These are phyloP conservation scores for Amauroascus niger DNA, from an alignment of 2,329 filamentous ascomycete species.

Conservation along the genomic window DNA sequence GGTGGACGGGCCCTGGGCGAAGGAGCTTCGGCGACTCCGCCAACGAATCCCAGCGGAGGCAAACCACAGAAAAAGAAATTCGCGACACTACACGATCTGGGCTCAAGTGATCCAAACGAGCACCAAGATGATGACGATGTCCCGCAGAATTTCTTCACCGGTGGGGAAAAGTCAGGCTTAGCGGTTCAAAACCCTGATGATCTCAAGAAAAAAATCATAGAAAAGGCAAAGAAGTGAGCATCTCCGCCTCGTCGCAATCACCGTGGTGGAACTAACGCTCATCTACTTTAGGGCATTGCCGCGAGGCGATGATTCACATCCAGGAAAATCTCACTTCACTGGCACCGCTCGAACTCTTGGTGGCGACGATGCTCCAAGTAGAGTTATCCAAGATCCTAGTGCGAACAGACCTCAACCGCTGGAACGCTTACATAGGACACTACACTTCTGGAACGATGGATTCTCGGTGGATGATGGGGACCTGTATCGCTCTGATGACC, in stretches of 20 bases:
- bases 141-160: constrained; percentile 51
- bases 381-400: constrained; percentile 45
- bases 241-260: background rate
- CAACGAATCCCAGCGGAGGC: constrained; percentile 25
- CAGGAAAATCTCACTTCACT: constrained; percentile 42
- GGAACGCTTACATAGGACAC: constrained; percentile 47
- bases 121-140: constrained; percentile 45
- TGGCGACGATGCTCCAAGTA: constrained; percentile 53
- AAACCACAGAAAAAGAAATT: constrained; percentile 37
- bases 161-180: constrained; percentile 58
- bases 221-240: constrained; percentile 33
- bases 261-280: constrained; percentile 12
- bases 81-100: constrained; percentile 40
- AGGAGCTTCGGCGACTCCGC: constrained; percentile 24
- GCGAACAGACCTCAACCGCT: constrained; percentile 34
- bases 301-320: constrained; percentile 38
- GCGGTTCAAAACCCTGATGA: constrained; percentile 57
- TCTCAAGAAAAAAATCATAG: constrained; percentile 42
- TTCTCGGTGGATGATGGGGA: constrained; percentile 58
- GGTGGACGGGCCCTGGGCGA: constrained; percentile 30
- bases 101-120: constrained; percentile 30
- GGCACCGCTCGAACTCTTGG: constrained; percentile 56
- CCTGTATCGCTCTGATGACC: constrained; percentile 54
- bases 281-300: constrained; percentile 6
- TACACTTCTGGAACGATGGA: constrained; percentile 57